These are phyloP conservation scores for Asterophora parasitica DNA, from an alignment of 768 basidiomycete genomes.

Conservation along the genomic window DNA sequence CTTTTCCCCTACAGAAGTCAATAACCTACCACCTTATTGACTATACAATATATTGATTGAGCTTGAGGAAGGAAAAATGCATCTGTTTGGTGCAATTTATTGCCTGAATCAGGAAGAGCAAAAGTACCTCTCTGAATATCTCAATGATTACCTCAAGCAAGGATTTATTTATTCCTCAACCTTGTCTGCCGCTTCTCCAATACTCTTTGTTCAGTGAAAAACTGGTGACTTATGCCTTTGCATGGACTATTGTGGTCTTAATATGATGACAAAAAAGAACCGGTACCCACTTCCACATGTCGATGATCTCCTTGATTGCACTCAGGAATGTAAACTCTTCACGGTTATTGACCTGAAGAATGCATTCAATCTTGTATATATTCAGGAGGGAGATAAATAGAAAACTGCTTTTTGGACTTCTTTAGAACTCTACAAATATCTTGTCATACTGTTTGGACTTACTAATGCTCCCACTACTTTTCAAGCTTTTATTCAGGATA, in stretches of 20 bases:
- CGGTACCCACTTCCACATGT: conserved; percentile 25
- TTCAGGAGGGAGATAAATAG: conserved; percentile 35
- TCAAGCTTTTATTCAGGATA: conserved; percentile 38
- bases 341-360: conserved; percentile 32
- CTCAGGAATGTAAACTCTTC: conserved; percentile 23
- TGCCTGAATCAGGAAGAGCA: conserved; percentile 26
- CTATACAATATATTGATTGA: conserved; percentile 31
- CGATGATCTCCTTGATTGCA: conserved; percentile 24
- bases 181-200: conserved; percentile 25
- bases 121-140: conserved; percentile 27
- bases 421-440: conserved; percentile 33
- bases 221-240: conserved; percentile 28
- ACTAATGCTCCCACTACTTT: conserved; percentile 37
- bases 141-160: conserved; percentile 30
- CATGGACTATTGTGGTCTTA: conserved; percentile 30
- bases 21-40: conserved; percentile 28
- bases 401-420: conserved; percentile 38
- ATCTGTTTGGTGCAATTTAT: conserved; percentile 33
- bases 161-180: conserved; percentile 32
- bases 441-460: conserved; percentile 34
- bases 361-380: conserved; percentile 33
- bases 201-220: conserved; percentile 31
- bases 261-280: conserved; percentile 22
- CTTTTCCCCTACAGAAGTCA: conserved; percentile 20
- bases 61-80: conserved; percentile 26